Evolutionary conservation across 176 grass and related monocot species (phyloP).

Genomic region (Elaeis guineensis): DNA sequence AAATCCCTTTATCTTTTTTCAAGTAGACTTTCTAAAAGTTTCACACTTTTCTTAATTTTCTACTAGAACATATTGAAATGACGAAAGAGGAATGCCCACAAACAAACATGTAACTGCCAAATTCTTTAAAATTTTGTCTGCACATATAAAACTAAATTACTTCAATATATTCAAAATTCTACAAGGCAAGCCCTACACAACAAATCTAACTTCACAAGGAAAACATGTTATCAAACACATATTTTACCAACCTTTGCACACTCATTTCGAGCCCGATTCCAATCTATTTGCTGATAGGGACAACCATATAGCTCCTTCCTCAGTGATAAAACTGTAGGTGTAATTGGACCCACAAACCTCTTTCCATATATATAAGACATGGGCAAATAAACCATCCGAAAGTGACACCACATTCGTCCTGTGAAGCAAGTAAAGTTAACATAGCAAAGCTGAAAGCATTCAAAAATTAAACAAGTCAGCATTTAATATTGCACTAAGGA

Average conservation of each 20-base stretch:
- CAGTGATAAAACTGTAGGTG: conserved; percentile 45
- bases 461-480: too few species aligned
- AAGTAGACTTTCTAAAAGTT: too few species aligned
- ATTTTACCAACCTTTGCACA: conserved; percentile 81
- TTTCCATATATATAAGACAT: conserved; percentile 97
- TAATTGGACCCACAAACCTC: conserved; percentile 74
- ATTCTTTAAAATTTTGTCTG: too few species aligned
- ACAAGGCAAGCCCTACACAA: not conserved
- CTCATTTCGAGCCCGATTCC: conserved; percentile 79
- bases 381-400: conserved; percentile 90
- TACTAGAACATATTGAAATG: too few species aligned
- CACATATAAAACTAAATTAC: too few species aligned
- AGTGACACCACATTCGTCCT: conserved; percentile 98
- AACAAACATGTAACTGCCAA: too few species aligned
- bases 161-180: not conserved
- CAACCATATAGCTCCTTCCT: conserved; percentile 68
- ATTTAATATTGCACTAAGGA: too few species aligned
- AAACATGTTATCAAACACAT: not conserved
- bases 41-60: too few species aligned
- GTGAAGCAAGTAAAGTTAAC: conserved; percentile 9
- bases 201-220: not conserved
- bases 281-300: conserved; percentile 62
- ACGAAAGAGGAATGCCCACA: too few species aligned
- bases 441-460: too few species aligned
- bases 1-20: too few species aligned